Percentiles rank a stretch among this genome's conserved stretches.
Evolutionary conservation across 2,329 filamentous ascomycete species (phyloP).

Genomic region (Ophiostoma sp.): DNA sequence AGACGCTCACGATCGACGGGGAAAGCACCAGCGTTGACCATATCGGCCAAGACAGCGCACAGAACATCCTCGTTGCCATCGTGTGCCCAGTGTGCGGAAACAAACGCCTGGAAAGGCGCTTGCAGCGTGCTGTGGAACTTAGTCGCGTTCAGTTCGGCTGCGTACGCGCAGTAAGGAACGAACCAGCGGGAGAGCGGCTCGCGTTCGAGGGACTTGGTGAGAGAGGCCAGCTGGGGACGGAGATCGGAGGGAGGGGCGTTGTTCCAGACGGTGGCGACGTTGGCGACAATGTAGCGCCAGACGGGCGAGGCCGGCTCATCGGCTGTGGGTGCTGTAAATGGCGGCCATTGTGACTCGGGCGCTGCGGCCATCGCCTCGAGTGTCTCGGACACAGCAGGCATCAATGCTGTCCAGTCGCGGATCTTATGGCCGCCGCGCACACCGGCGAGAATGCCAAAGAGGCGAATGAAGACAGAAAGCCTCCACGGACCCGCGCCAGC

Average conservation of each 20-base stretch:
- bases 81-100: conserved; percentile 71
- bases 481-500: conserved; percentile 40
- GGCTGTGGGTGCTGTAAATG: not conserved
- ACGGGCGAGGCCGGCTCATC: conserved; percentile 40
- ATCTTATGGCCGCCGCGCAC: conserved; percentile 81
- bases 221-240: conserved; percentile 65
- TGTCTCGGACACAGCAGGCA: conserved; percentile 56
- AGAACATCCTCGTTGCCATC: conserved; percentile 65
- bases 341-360: not conserved
- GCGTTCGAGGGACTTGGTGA: conserved; percentile 65
- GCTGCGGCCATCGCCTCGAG: conserved; percentile 46
- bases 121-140: conserved; percentile 79
- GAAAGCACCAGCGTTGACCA: conserved; percentile 59
- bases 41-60: conserved; percentile 66
- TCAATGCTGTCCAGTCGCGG: conserved; percentile 66
- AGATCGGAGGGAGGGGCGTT: conserved; percentile 77
- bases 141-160: conserved; percentile 70
- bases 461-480: conserved; percentile 51
- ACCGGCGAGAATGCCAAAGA: conserved; percentile 70
- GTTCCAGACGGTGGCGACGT: conserved; percentile 67
- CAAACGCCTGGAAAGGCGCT: conserved; percentile 80
- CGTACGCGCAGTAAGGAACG: conserved; percentile 79
- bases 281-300: conserved; percentile 61
- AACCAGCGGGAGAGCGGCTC: conserved; percentile 71
- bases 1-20: conserved; percentile 54